phyloP scores from a whole-genome alignment of 1,284 basidiomycete genomes.

The Ustilago tritici region DNA sequence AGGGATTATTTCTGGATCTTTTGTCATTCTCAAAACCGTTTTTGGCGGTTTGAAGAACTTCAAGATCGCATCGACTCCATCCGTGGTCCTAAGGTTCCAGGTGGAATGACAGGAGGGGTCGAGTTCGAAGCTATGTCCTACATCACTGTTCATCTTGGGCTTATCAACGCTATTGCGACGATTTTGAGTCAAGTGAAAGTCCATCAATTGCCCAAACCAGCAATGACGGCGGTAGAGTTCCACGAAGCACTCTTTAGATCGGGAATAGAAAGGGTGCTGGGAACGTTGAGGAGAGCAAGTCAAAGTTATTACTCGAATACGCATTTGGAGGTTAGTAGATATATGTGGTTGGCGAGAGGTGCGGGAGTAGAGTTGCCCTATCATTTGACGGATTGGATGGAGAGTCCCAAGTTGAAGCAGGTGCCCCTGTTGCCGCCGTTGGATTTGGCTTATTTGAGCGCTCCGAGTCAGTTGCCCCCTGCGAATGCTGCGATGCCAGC shows the following conservation, averaged over 20 bases:
- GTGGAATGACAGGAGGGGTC: slow-evolving; percentile 97
- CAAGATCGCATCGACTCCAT: slow-evolving; percentile 79
- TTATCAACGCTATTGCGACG: slow-evolving; percentile 52
- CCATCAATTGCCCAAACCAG: slow-evolving; percentile 25
- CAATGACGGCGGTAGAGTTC: slow-evolving; percentile 48
- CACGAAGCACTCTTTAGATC: slow-evolving; percentile 51
- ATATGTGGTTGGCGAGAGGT: slow-evolving; percentile 25
- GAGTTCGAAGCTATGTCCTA: slow-evolving; percentile 97
- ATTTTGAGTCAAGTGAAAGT: slow-evolving; percentile 26
- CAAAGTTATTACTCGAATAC: slow-evolving; percentile 61
- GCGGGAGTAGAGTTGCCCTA: slow-evolving; percentile 30
- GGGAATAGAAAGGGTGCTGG: slow-evolving; percentile 55
- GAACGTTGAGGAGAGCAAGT: slow-evolving; percentile 42
- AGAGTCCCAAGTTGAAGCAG: slow-evolving; percentile 10
- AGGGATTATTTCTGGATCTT: slow-evolving; percentile 98
- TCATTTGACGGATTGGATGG: slow-evolving; percentile 45
- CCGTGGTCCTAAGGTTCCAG: slow-evolving; percentile 91
- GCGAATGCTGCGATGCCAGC: not conserved
- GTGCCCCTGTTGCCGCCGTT: slow-evolving; percentile 35
- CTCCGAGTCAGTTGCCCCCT: not conserved
- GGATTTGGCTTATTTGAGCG: slow-evolving; percentile 15
- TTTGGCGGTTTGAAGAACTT: slow-evolving; percentile 85
- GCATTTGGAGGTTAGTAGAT: slow-evolving; percentile 64
- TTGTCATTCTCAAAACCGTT: slow-evolving; percentile 91
- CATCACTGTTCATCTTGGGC: slow-evolving; percentile 71